These are phyloP conservation scores for Mycena polygramma DNA, from an alignment of 768 basidiomycete species.

Conservation along the genomic window DNA sequence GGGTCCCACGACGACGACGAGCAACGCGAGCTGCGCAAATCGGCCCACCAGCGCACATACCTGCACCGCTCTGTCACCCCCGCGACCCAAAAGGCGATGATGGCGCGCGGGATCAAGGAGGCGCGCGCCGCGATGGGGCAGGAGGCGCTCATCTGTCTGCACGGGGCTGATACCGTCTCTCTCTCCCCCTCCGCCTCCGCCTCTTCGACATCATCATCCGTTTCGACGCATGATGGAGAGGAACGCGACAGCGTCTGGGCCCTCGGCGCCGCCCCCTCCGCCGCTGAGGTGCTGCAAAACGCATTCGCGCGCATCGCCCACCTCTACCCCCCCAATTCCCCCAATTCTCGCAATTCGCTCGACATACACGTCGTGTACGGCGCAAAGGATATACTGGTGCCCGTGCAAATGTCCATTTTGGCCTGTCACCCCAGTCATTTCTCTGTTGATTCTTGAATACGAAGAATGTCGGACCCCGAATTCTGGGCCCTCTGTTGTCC, in stretches of 20 bases:
- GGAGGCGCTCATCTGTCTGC: slow-evolving; percentile 28
- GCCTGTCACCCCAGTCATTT: no score
- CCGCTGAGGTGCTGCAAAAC: slow-evolving; percentile 6
- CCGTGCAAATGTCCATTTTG: no score
- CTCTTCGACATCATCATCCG: no score
- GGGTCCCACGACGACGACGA: not conserved
- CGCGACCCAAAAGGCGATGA: no score
- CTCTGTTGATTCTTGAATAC: no score
- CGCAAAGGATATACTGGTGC: slow-evolving; percentile 32
- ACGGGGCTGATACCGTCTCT: no score
- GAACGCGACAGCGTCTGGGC: slow-evolving; percentile 26
- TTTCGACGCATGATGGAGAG: no score
- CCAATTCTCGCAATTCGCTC: slow-evolving; percentile 11
- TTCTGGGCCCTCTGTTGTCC: no score
- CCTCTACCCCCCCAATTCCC: no score
- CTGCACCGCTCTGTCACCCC: slow-evolving; percentile 29
- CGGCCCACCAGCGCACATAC: slow-evolving; percentile 26
- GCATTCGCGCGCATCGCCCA: slow-evolving; percentile 25
- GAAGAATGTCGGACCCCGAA: no score
- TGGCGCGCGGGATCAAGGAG: slow-evolving; percentile 20
- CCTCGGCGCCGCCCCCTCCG: slow-evolving; percentile 22
- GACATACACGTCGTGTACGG: slow-evolving; percentile 30
- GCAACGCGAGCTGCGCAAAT: slow-evolving; percentile 11
- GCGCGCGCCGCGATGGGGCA: slow-evolving; percentile 32
- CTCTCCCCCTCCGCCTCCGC: no score